Conservation (phyloP, 768 basidiomycete genomes). For the Lactifluus volemus region DNA sequence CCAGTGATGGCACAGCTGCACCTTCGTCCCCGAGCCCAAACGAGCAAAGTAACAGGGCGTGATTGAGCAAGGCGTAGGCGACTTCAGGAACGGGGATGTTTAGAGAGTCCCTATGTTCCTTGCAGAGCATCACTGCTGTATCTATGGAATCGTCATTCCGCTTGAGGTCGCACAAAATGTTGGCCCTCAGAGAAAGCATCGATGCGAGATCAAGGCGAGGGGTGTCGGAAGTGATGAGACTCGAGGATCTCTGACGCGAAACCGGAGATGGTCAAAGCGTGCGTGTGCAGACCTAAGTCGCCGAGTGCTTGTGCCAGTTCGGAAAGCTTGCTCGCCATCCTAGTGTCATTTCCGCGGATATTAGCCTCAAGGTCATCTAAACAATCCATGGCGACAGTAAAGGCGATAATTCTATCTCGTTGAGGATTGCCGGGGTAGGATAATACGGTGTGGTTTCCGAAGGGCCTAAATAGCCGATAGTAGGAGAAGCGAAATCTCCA, state of each 20-base stretch:
- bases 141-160: background rate
- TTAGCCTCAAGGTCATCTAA: background rate
- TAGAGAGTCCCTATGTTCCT: background rate
- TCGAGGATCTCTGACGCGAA: background rate
- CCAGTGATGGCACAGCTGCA: background rate
- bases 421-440: constrained; percentile 5
- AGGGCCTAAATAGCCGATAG: constrained; percentile 4
- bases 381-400: background rate
- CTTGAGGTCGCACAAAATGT: constrained; percentile 5
- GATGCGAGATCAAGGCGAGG: background rate
- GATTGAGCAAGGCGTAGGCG: background rate
- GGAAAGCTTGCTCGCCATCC: background rate
- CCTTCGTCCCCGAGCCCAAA: background rate
- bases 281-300: constrained; percentile 2
- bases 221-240: background rate
- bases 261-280: background rate
- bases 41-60: background rate
- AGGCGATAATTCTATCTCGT: background rate
- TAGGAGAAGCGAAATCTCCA: constrained; percentile 1
- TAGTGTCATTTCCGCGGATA: background rate
- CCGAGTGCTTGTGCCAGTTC: constrained; percentile 8
- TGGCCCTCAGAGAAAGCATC: background rate
- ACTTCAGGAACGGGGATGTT: background rate
- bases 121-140: background rate
- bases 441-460: background rate